Percentiles rank a stretch among this genome's conserved stretches.
phyloP scores from a whole-genome alignment of 1,139 yeast genomes.

The Scheffersomyces lignicola region DNA sequence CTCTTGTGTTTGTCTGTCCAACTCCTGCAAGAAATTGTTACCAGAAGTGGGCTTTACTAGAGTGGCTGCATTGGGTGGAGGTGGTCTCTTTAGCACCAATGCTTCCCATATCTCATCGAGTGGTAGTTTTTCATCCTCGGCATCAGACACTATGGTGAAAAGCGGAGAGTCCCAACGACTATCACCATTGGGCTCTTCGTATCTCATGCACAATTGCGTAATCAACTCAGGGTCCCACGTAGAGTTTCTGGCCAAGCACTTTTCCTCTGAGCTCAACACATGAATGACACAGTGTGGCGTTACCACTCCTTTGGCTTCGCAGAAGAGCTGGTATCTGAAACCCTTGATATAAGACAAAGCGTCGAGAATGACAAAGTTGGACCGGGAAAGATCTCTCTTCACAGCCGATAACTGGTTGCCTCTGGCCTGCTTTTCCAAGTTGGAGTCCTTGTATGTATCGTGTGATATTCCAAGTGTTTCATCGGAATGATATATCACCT shows the following conservation, averaged over 20 bases:
- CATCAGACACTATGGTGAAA: conserved; percentile 65
- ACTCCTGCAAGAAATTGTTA: conserved; percentile 72
- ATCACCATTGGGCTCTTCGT: conserved; percentile 88
- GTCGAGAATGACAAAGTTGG: conserved; percentile 78
- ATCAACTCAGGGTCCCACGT: conserved; percentile 72
- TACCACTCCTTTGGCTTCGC: conserved; percentile 84
- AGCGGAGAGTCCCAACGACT: conserved; percentile 95
- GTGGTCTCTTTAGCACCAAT: conserved; percentile 60
- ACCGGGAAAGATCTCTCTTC: conserved; percentile 70
- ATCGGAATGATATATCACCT: conserved; percentile 73
- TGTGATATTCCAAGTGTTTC: conserved; percentile 74
- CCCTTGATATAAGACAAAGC: conserved; percentile 92
- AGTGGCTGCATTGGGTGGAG: conserved; percentile 78
- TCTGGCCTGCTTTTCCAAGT: conserved; percentile 75
- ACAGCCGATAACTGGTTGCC: conserved; percentile 89
- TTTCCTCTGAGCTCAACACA: conserved; percentile 64
- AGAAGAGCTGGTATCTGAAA: conserved; percentile 86
- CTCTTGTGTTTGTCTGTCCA: conserved; percentile 70
- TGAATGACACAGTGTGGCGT: conserved; percentile 87
- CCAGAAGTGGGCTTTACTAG: conserved; percentile 69
- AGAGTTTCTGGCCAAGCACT: conserved; percentile 64
- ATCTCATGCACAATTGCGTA: conserved; percentile 74
- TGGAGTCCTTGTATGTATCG: conserved; percentile 64
- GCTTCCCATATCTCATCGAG: conserved; percentile 73
- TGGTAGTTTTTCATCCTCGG: conserved; percentile 52